phyloP scores from a whole-genome alignment of 768 basidiomycete genomes.

The Kwoniella sp. region DNA sequence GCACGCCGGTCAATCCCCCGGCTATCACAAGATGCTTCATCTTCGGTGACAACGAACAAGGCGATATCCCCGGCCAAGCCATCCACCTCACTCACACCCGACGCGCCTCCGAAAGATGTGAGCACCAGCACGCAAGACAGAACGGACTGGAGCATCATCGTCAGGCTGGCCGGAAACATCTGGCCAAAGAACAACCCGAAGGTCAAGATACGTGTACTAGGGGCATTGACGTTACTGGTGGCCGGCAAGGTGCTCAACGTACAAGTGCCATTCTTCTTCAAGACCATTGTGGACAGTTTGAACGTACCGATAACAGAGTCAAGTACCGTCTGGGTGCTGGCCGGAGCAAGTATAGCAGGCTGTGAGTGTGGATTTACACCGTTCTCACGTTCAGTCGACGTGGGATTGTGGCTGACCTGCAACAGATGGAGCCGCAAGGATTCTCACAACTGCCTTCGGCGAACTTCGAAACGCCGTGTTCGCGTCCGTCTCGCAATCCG shows the following conservation, averaged over 20 bases:
- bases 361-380: conserved; percentile 59
- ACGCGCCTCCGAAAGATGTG: conserved; percentile 1
- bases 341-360: conserved; percentile 81
- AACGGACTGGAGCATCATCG: conserved; percentile 83
- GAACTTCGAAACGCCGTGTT: conserved; percentile 94
- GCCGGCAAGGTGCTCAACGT: conserved; percentile 93
- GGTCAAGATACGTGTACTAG: conserved; percentile 72
- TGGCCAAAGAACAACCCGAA: conserved; percentile 78
- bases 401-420: neutral
- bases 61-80: no score
- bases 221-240: conserved; percentile 75
- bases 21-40: neutral
- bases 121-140: conserved; percentile 15
- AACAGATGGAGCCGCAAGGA: conserved; percentile 81
- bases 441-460: conserved; percentile 81
- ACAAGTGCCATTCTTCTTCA: conserved; percentile 96
- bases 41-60: neutral
- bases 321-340: conserved; percentile 83
- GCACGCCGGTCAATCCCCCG: conserved; percentile 10
- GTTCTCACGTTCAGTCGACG: neutral
- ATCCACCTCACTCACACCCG: no score
- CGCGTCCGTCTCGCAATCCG: conserved; percentile 88
- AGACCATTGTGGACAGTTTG: conserved; percentile 78
- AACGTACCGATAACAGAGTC: conserved; percentile 72
- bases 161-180: conserved; percentile 75